Evolutionary conservation across 306 rosid genomes (phyloP).

Genomic region (Dryas drummondii): DNA sequence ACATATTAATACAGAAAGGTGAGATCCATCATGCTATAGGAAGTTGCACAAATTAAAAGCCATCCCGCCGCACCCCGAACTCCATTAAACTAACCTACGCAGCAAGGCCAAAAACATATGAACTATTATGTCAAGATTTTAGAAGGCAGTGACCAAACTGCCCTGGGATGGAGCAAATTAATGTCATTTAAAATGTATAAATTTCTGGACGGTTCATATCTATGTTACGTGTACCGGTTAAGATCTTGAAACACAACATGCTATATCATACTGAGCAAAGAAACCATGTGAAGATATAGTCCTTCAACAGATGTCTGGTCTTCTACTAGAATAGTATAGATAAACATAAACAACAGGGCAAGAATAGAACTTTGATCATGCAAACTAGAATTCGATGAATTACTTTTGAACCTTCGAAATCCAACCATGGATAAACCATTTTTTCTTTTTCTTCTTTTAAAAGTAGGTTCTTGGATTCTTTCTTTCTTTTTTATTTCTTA

Average conservation of each 20-base stretch:
- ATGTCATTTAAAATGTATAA: not conserved
- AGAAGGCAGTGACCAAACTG: not conserved
- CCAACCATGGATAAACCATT: not conserved
- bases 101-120: not conserved
- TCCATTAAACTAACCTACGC: slow-evolving; percentile 2
- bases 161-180: not conserved
- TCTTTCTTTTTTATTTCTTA: not conserved
- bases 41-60: slow-evolving; percentile 1
- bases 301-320: not conserved
- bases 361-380: not conserved
- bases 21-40: not conserved
- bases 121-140: not conserved
- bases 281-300: not conserved
- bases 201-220: not conserved
- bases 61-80: not conserved
- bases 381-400: not conserved
- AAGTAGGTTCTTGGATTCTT: not conserved
- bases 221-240: not conserved
- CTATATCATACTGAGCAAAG: not conserved
- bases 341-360: not conserved
- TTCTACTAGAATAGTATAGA: not conserved
- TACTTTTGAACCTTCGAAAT: not conserved
- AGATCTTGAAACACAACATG: slow-evolving; percentile 1
- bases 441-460: not conserved
- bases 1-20: slow-evolving; percentile 13